Evolutionary conservation across 176 grass and related monocot genomes (phyloP).

Genomic region (maize (Zea mays)): Zm-B73-REFERENCE-NAM-5.0 NC_050104.1:118931001-118931500

Average conservation of each 20-base stretch:
- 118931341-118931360: slow-evolving; percentile 54
- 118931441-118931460: no score
- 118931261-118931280: slow-evolving; percentile 20
- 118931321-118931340: slow-evolving; percentile 43
- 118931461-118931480: no score
- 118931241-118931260: slow-evolving; percentile 43
- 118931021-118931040: neutral
- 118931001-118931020: neutral
- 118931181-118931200: neutral
- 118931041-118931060: slow-evolving; percentile 54
- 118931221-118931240: slow-evolving; percentile 74
- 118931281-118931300: slow-evolving; percentile 16
- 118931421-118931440: neutral
- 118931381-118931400: slow-evolving; percentile 22
- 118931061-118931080: slow-evolving; percentile 83
- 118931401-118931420: slow-evolving; percentile 15
- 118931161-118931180: neutral
- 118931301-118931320: slow-evolving; percentile 36
- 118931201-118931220: slow-evolving; percentile 46
- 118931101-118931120: slow-evolving; percentile 53
- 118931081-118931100: slow-evolving; percentile 81
- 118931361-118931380: slow-evolving; percentile 11
- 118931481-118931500: slow-evolving; percentile 43
- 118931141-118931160: slow-evolving; percentile 18
- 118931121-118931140: slow-evolving; percentile 5